Evolutionary conservation across 169 alveolate genomes (phyloP).

Genomic region (Eimeria mitis): DNA sequence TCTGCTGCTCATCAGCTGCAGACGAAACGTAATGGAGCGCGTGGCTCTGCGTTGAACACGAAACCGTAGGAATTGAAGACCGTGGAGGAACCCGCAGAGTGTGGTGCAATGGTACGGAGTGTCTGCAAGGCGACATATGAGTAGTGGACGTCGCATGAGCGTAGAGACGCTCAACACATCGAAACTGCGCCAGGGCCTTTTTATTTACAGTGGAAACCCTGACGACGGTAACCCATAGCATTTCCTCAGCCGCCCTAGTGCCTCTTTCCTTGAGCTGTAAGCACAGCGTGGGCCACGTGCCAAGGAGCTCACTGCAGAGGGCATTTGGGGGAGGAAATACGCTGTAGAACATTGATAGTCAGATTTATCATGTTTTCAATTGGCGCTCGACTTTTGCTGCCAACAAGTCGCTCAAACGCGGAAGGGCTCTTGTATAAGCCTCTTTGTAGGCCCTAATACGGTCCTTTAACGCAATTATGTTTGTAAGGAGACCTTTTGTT

Average conservation of each 20-base stretch:
- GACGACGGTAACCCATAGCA: background rate
- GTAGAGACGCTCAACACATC: background rate
- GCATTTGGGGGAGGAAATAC: background rate
- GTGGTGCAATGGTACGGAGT: background rate
- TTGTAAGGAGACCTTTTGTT: background rate
- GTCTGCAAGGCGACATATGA: background rate
- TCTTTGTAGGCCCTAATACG: background rate
- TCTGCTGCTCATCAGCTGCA: constrained; percentile 85
- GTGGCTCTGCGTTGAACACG: constrained; percentile 22
- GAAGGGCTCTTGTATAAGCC: background rate
- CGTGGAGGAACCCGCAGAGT: background rate
- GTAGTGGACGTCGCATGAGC: background rate
- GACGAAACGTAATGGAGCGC: constrained; percentile 52
- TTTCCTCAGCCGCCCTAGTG: background rate
- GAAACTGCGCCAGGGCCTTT: background rate
- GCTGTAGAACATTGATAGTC: background rate
- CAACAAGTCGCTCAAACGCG: background rate
- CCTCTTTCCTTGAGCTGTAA: background rate
- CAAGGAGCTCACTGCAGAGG: background rate
- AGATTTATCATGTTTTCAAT: background rate
- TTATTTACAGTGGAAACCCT: background rate
- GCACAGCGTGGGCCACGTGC: background rate
- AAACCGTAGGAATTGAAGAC: background rate
- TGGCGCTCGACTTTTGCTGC: background rate
- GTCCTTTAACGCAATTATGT: background rate